Conservation (phyloP, 129 eudicot species). For the Solidago caesia region DNA sequence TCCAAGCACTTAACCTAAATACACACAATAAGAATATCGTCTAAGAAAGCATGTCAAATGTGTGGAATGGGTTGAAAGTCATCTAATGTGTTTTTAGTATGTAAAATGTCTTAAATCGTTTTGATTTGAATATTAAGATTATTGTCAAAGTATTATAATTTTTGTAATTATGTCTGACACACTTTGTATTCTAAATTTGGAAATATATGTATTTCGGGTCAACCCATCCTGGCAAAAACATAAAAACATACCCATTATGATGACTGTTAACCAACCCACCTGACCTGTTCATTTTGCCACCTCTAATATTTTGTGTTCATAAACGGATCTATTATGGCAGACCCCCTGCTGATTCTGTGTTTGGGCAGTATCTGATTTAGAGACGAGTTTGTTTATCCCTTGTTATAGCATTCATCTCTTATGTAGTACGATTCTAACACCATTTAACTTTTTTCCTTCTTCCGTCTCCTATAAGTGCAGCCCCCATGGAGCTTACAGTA, state of each 20-base stretch:
- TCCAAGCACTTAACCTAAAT: too few relatives aligned
- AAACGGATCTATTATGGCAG: not conserved
- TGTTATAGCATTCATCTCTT: not conserved
- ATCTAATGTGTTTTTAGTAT: not conserved
- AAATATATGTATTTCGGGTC: not conserved
- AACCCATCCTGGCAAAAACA: not conserved
- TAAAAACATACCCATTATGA: not conserved
- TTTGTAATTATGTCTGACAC: not conserved
- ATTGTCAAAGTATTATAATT: too few relatives aligned
- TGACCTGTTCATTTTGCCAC: not conserved
- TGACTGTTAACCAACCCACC: not conserved
- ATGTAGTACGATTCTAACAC: not conserved
- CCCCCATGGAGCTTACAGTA: slow-evolving; percentile 94
- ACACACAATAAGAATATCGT: too few relatives aligned
- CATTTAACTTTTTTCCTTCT: not conserved
- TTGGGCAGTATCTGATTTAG: not conserved
- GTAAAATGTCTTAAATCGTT: not conserved
- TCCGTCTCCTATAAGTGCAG: slow-evolving; percentile 38
- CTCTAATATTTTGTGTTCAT: not conserved
- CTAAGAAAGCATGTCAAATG: not conserved
- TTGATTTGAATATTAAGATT: not conserved
- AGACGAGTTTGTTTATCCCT: not conserved
- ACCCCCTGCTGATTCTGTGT: not conserved
- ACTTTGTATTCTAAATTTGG: not conserved
- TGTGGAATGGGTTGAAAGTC: not conserved